Percentiles rank a stretch among this genome's conserved stretches.
These are phyloP conservation scores for Phytophthora pistaciae DNA, from an alignment of 352 stramenopile species.

Conservation along the genomic window DNA sequence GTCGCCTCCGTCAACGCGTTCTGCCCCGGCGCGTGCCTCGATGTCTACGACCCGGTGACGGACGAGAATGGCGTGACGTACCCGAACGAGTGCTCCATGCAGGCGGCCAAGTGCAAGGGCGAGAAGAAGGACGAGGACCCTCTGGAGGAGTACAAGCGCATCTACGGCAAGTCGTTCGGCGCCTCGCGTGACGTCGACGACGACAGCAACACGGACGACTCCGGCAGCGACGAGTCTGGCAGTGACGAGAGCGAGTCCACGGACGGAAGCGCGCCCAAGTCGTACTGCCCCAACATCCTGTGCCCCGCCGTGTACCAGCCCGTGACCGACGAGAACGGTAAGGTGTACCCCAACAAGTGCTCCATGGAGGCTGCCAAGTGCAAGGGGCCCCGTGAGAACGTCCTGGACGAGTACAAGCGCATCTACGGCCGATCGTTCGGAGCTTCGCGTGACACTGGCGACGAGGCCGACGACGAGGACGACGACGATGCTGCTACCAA, in stretches of 20 bases:
- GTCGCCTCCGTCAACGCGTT: constrained; percentile 15
- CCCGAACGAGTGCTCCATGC: constrained; percentile 23
- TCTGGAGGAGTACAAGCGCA: constrained; percentile 11
- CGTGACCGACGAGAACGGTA: constrained; percentile 40
- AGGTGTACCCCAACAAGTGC: constrained; percentile 46
- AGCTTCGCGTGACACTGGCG: constrained; percentile 9
- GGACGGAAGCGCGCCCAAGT: background rate
- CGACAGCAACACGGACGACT: constrained; percentile 1
- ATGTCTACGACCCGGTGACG: constrained; percentile 16
- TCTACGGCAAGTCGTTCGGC: constrained; percentile 15
- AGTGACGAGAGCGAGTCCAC: constrained; percentile 4
- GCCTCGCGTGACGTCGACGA: background rate
- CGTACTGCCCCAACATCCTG: constrained; percentile 19
- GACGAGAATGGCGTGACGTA: constrained; percentile 29
- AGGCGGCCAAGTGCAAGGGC: constrained; percentile 18
- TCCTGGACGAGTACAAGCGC: constrained; percentile 23
- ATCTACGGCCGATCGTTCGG: constrained; percentile 31
- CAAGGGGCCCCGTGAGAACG: constrained; percentile 32
- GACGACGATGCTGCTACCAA: background rate
- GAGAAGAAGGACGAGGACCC: constrained; percentile 12
- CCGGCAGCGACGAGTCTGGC: background rate
- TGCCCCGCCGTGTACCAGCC: constrained; percentile 42
- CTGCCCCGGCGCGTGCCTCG: constrained; percentile 20
- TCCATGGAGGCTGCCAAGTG: constrained; percentile 40
- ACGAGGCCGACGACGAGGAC: background rate